Percentiles rank a stretch among this genome's conserved stretches.
Conservation (phyloP, 768 basidiomycete species). For the Omphalotus guepiniiformis region DNA sequence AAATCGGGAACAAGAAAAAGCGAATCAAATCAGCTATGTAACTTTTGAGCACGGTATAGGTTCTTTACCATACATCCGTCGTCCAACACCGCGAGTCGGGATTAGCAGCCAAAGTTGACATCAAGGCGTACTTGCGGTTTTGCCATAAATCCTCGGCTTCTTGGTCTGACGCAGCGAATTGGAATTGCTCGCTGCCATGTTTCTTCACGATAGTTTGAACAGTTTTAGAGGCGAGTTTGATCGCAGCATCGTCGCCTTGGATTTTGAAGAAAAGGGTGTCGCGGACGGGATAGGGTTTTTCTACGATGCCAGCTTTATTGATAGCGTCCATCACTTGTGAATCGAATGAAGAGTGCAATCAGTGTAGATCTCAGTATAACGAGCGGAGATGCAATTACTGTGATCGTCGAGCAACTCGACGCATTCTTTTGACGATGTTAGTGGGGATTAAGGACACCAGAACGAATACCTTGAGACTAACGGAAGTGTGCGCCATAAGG, state of each 20-base stretch:
- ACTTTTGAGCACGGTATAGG: background rate
- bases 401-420: conserved; percentile 82
- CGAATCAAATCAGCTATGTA: background rate
- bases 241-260: conserved; percentile 64
- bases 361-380: background rate
- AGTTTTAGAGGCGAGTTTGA: conserved; percentile 52
- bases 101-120: conserved; percentile 59
- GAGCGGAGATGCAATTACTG: conserved; percentile 34
- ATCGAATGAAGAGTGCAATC: background rate
- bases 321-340: conserved; percentile 73
- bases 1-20: background rate
- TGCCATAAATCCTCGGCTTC: conserved; percentile 81
- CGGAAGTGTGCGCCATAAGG: conserved; percentile 71
- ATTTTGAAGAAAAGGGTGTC: conserved; percentile 92
- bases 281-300: conserved; percentile 57
- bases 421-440: conserved; percentile 52
- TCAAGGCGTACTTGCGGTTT: conserved; percentile 81
- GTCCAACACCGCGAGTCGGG: conserved; percentile 74
- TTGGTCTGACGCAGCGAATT: conserved; percentile 68
- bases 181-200: conserved; percentile 65
- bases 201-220: conserved; percentile 60
- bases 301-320: conserved; percentile 59
- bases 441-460: too few relatives aligned
- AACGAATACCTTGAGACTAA: conserved; percentile 30
- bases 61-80: conserved; percentile 81